Conservation (phyloP, 257 asterid species). For the Fraxinus excelsior region DNA sequence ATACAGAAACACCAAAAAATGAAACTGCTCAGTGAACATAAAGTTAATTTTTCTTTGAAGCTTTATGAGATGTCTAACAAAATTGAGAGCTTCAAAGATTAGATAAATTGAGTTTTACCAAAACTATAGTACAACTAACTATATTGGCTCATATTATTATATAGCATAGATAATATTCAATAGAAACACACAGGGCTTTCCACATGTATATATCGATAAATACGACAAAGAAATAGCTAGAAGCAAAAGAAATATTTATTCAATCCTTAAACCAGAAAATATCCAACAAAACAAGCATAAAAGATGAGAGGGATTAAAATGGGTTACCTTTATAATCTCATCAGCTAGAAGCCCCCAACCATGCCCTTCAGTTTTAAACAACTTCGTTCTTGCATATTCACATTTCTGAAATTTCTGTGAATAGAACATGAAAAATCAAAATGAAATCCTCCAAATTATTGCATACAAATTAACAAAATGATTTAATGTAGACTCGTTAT, state of each 20-base stretch:
- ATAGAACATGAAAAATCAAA: conserved; percentile 16
- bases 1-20: conserved; percentile 29
- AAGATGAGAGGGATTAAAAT: conserved; percentile 24
- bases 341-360: conserved; percentile 95
- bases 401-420: conserved; percentile 81
- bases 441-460: conserved; percentile 13
- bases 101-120: conserved; percentile 14
- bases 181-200: background rate
- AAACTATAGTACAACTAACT: conserved; percentile 9
- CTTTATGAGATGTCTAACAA: background rate
- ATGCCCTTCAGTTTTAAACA: conserved; percentile 83
- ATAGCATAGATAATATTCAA: background rate
- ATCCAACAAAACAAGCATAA: background rate
- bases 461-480: background rate
- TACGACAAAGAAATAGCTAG: conserved; percentile 5
- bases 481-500: background rate
- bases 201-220: conserved; percentile 1
- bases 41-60: background rate
- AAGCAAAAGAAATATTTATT: background rate
- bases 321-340: conserved; percentile 67
- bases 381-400: conserved; percentile 68
- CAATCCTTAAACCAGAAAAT: background rate
- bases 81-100: conserved; percentile 17
- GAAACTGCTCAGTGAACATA: background rate
- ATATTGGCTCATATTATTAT: background rate